These are phyloP conservation scores for Lactarius sanguifluus DNA, from an alignment of 768 basidiomycete genomes.

Conservation along the genomic window DNA sequence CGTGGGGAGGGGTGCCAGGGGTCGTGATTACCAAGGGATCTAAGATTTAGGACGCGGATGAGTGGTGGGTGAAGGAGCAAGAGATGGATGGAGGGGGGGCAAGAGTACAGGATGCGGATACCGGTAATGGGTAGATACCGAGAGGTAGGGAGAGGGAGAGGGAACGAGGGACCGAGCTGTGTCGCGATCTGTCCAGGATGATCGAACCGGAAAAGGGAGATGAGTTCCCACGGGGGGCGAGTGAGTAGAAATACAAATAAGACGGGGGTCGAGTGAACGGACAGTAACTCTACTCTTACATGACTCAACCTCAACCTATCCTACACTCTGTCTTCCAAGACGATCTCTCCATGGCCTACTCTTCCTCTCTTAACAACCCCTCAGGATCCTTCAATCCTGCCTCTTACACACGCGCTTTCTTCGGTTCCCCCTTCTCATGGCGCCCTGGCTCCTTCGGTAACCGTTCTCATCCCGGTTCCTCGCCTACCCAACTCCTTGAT, in stretches of 20 bases:
- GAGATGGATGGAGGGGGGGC: background rate
- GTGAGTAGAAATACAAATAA: conserved; percentile 19
- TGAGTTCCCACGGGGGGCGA: background rate
- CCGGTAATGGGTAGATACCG: background rate
- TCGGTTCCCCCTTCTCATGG: conserved; percentile 75
- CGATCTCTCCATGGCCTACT: conserved; percentile 41
- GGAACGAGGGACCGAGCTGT: conserved; percentile 8
- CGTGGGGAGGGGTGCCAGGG: conserved; percentile 5
- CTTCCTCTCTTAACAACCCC: conserved; percentile 49
- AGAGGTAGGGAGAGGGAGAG: too few relatives aligned
- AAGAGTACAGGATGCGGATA: background rate
- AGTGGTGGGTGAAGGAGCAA: background rate
- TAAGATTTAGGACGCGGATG: conserved; percentile 4
- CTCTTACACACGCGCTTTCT: conserved; percentile 64
- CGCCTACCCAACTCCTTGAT: background rate
- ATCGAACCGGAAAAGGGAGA: background rate
- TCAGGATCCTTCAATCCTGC: conserved; percentile 59
- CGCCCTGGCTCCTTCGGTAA: conserved; percentile 64
- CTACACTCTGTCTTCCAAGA: conserved; percentile 38
- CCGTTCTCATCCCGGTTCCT: conserved; percentile 61
- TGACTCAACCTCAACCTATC: conserved; percentile 48
- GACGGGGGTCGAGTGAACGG: background rate
- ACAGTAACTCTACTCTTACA: conserved; percentile 29
- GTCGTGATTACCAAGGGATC: background rate
- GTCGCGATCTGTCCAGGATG: conserved; percentile 4